phyloP scores from a whole-genome alignment of 192 early-diverging fungal species.

The Spizellomyces sp. region DNA sequence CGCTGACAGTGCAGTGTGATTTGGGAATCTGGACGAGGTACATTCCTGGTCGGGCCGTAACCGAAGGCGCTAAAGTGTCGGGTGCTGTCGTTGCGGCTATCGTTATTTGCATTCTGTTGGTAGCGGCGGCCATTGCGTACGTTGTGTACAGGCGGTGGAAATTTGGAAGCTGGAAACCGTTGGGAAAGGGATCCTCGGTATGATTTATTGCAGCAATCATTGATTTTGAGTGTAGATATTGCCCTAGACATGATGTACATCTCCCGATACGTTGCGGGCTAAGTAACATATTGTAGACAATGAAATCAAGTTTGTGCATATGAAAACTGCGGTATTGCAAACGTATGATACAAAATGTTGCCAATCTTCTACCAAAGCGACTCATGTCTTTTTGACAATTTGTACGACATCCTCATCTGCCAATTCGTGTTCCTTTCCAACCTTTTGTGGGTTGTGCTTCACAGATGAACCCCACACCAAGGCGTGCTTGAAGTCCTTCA shows the following conservation, averaged over 20 bases:
- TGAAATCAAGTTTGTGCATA: too few relatives aligned
- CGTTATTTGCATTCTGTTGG: conserved; percentile 6
- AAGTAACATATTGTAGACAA: too few relatives aligned
- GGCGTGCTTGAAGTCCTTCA: conserved; percentile 89
- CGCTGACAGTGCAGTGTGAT: conserved; percentile 33
- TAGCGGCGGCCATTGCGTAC: conserved; percentile 6
- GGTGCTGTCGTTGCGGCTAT: conserved; percentile 20
- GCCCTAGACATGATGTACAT: too few relatives aligned
- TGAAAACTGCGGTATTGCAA: too few relatives aligned
- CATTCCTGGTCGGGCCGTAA: conserved; percentile 1
- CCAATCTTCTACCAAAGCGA: too few relatives aligned
- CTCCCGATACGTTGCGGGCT: too few relatives aligned
- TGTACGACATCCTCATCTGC: conserved; percentile 97
- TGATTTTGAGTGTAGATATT: too few relatives aligned
- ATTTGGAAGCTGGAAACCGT: neutral
- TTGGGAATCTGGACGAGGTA: conserved; percentile 20
- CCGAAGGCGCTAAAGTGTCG: neutral
- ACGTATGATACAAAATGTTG: too few relatives aligned
- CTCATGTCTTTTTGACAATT: conserved; percentile 47
- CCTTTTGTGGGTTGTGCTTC: conserved; percentile 98
- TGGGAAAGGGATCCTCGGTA: too few relatives aligned
- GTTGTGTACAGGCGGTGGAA: conserved; percentile 8
- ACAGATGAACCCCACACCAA: conserved; percentile 95
- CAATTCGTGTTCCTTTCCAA: conserved; percentile 90
- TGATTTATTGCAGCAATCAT: too few relatives aligned